Base-by-base conservation (phyloP, 2,329 filamentous ascomycete genomes). In the Claviceps sp. region DNA sequence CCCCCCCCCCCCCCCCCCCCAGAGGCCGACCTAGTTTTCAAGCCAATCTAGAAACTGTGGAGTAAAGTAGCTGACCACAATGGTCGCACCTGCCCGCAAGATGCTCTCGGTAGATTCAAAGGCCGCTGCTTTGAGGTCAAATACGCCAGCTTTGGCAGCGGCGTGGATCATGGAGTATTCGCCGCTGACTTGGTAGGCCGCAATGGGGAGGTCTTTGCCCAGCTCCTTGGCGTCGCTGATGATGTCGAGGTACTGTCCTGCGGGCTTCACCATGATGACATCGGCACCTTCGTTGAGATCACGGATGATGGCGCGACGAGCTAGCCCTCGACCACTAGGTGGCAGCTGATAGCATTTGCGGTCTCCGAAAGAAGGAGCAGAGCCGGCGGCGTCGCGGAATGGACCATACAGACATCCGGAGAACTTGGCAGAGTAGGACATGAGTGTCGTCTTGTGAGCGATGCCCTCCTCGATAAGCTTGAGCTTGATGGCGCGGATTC, bases 221-320 rank as follows among this genome's bases (percentile, higher is more conserved):
- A 97, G 78, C 50, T 96, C 89, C 74, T 95, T 97, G 50, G 93
- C 93, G 64, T 98, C 93, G 59, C 87, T 88, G 67, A 98, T 97
- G 61, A 98, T 95, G 69, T 98, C 93, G 45, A 98, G 78, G 66
- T 95, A 98, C 68, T 91, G 88, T 61, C 86, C 86, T 9, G 93
- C 93, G 2, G 93, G 93, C 76, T 98, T 98, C 55, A 98, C 93
- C 91, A 98, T 96, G 70, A 98, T 95, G 59, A 96, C 88, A 63
- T 98, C 93, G 20, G 93, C 93, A 26, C 93, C 93, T 70, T 98
- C 93, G 57, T 77, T 78, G 59, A 98, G 91, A 65, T 98, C 93
- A 59, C 93, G 80, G 42, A 82, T 73, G 57, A 98, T 96, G 47
- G 93, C 93, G 59, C 93, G 82, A 57, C 93, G 82, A 16, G 93